phyloP scores from a whole-genome alignment of 2,329 filamentous ascomycete species.

The Pseudophaeomoniella oleicola region DNA sequence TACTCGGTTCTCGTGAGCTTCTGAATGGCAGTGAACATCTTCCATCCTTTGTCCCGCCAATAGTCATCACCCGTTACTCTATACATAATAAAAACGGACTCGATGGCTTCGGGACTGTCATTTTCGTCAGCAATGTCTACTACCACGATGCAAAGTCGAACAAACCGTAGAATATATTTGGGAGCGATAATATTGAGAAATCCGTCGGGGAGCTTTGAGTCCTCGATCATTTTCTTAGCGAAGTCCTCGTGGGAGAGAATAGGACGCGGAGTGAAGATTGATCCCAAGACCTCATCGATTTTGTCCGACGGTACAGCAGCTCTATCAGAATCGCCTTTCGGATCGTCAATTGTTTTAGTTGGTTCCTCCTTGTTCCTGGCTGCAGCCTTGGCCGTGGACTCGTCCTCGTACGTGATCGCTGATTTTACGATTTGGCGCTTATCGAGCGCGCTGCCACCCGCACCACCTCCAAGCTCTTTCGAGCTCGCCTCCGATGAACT shows the following conservation, averaged over 20 bases:
- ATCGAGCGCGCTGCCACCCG: conserved; percentile 11
- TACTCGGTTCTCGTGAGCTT: conserved; percentile 45
- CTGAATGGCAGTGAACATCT: conserved; percentile 54
- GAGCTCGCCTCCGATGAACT: background rate
- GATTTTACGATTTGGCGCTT: conserved; percentile 1
- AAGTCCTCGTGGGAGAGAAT: conserved; percentile 24
- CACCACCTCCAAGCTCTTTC: conserved; percentile 12
- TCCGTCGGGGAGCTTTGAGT: conserved; percentile 27
- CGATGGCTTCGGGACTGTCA: conserved; percentile 55
- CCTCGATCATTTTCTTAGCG: conserved; percentile 22
- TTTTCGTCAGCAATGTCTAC: background rate
- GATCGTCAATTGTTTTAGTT: background rate
- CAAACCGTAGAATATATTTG: conserved; percentile 23
- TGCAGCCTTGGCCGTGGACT: background rate
- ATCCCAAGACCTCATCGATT: conserved; percentile 2
- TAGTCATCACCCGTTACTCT: conserved; percentile 52
- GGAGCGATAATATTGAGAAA: conserved; percentile 22
- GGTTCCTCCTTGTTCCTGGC: conserved; percentile 1
- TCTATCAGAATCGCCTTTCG: background rate
- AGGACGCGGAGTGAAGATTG: conserved; percentile 7
- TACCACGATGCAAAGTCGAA: conserved; percentile 11
- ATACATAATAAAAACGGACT: conserved; percentile 67
- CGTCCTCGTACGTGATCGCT: conserved; percentile 1
- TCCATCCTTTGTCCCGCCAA: conserved; percentile 58
- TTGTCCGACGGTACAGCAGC: background rate